Base-by-base conservation (phyloP, 1,284 basidiomycete genomes). In the Melampsora larici-populina region DNA sequence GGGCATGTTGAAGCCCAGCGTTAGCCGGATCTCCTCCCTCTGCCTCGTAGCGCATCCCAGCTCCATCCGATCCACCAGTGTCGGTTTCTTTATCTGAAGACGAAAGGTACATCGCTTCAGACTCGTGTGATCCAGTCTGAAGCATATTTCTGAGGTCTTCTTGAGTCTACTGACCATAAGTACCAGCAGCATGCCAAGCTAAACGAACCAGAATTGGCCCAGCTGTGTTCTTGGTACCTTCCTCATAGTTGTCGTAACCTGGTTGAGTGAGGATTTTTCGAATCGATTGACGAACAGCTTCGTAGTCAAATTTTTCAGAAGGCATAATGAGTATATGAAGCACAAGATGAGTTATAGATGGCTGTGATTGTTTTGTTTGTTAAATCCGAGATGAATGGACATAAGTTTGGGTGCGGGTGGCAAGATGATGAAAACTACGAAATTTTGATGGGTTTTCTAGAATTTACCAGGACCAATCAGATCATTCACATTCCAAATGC, bases 101-200 rank as follows among this genome's bases (percentile, higher is more conserved):
- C 24, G 46, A 49, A 62, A 73, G 15, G 24, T 24, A 33, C 24
- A 48, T 1, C 13, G 21, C 13, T 63, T 40, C 70, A n/a, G 55
- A 83, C 84, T 85, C 78, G 80, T 82, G 58, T 24, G 67, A 60
- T 68, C n/a, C 40, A 76, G 80, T 36, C 13, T n/a, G 58, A 51
- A 36, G 1, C 31, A n/a, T 21, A 1, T 64, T 24, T 26, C n/a
- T 40, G 29, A 17, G 60, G 48, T 11, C 6, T 21, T 68, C 82
- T 81, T 67, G 83, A 82, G 76, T 81, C 82, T 24, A 84, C 82
- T 65, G 81, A 78, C 73, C 81, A 81, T 80, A 84, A 84, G 86
- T 87, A 26, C 87, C 87, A 48, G 83, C 84, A 15, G 86, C 84
- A 82, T 87, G 87, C 87, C 87, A 87, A 70, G 87, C 87, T 49